Percentiles rank a stretch among this genome's conserved stretches.
Conservation (phyloP, 2,329 filamentous ascomycete genomes). For the Fusarium acutatum region DNA sequence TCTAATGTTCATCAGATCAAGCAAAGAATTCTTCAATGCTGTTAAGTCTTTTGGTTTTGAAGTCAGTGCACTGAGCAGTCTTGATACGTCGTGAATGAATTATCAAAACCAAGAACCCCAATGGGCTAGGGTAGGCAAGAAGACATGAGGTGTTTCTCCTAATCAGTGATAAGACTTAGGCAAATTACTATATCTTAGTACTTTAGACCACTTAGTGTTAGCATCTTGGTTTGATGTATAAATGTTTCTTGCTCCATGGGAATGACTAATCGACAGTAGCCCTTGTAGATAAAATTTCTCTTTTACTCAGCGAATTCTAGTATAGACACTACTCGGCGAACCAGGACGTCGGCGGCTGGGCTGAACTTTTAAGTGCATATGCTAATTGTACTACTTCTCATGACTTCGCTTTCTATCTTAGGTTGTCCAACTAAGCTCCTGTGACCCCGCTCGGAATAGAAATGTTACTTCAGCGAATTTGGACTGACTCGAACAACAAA, state of each 20-base stretch:
- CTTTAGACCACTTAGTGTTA: too few relatives aligned
- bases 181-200: neutral
- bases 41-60: rapidly evolving
- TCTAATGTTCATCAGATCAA: rapidly evolving
- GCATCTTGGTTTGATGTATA: rapidly evolving
- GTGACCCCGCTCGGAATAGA: too few relatives aligned
- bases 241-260: neutral
- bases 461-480: too few relatives aligned
- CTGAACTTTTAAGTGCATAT: rapidly evolving
- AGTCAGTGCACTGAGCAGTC: rapidly evolving
- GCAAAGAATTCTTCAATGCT: rapidly evolving
- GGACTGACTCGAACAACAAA: neutral
- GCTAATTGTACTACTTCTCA: too few relatives aligned
- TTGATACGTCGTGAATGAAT: rapidly evolving
- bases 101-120: neutral
- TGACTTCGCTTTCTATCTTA: neutral
- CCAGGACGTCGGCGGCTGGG: rapidly evolving
- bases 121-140: neutral
- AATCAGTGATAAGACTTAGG: neutral
- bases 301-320: neutral
- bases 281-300: neutral
- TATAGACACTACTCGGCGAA: neutral
- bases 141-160: too few relatives aligned
- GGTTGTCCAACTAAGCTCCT: neutral
- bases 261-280: neutral